Evolutionary conservation across 345 rosid genomes (phyloP).

Genomic region (Euphorbia peplus): DNA sequence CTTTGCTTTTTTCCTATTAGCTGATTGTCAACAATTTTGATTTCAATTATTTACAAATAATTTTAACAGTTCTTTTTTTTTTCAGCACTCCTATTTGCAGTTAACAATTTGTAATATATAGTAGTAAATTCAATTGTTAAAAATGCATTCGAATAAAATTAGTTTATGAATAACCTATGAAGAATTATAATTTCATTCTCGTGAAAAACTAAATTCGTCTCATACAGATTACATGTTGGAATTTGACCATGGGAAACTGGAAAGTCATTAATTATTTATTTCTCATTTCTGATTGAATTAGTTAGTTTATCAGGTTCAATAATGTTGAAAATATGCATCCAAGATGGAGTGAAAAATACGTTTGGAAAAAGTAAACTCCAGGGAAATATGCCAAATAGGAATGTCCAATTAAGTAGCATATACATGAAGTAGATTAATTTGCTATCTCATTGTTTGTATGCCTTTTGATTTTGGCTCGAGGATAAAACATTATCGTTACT

Average conservation of each 20-base stretch:
- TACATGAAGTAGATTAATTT: neutral
- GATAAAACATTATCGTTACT: neutral
- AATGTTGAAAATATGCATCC: neutral
- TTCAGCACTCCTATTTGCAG: neutral
- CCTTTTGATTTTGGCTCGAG: neutral
- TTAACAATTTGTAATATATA: neutral
- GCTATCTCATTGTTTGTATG: neutral
- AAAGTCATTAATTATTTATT: neutral
- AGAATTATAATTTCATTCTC: neutral
- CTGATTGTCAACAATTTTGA: neutral
- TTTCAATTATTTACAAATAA: neutral
- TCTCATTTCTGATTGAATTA: neutral
- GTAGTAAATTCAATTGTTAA: neutral
- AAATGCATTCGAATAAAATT: neutral
- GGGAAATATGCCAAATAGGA: neutral
- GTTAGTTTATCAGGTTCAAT: neutral
- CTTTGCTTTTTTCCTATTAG: neutral
- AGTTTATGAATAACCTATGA: neutral
- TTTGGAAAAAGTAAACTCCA: neutral
- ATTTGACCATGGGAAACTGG: neutral
- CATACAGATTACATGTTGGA: neutral
- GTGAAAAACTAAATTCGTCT: neutral
- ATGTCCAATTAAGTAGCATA: neutral
- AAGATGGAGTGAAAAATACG: neutral
- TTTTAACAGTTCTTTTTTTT: neutral